Base-by-base conservation (phyloP, 495 filamentous ascomycete genomes). In the Aspergillus incahuasiensis region DNA sequence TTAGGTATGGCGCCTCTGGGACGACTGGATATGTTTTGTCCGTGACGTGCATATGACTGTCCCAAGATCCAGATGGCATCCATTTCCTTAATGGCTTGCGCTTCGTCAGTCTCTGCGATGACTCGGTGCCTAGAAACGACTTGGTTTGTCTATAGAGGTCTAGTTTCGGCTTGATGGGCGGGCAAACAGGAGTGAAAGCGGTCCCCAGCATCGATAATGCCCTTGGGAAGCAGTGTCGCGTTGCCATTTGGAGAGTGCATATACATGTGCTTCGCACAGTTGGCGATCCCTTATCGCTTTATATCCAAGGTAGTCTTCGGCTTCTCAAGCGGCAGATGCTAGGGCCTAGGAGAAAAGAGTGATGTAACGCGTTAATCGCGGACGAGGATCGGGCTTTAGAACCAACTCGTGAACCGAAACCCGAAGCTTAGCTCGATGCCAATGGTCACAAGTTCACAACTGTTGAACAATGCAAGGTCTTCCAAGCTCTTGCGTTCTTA, bases 1-100 rank as follows among this genome's bases (percentile, higher is more conserved):
- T 72, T 19, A 67, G 58, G 60, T 77, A 77, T 52, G 67, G 66
- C 13, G 74, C 74, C 19, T 60, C 34, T 19, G 69, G 58, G 13
- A 66, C 62, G 20, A 77, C 46, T 13, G 72, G 74, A 56, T 68
- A 76, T 16, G 61, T 56, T 7, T 74, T 72, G 51, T 79, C 78
- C 48, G 79, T 68, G 50, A 79, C 71, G 58, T 81, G 78, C 74
- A 81, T 79, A 54, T 81, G 78, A 35, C 73, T 76, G 60, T 80
- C 77, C 78, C 78, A 81, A 55, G 74, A 65, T 9, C 59, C 52
- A 11, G 52, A 51, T 15, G 75, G 74, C n/a, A 77, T 52, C 49
- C 64, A 65, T 39, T 60, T 49, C 28, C 55, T 68, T 34, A 71
- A 28, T 5, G 59, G 61, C 18, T 35, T 24, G 9, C 12, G n/a